A percentile compares a stretch with the other conserved stretches of the same genome.
Evolutionary conservation across 2,329 filamentous ascomycete genomes (phyloP).

Genomic region (Didymella pinodella): DNA sequence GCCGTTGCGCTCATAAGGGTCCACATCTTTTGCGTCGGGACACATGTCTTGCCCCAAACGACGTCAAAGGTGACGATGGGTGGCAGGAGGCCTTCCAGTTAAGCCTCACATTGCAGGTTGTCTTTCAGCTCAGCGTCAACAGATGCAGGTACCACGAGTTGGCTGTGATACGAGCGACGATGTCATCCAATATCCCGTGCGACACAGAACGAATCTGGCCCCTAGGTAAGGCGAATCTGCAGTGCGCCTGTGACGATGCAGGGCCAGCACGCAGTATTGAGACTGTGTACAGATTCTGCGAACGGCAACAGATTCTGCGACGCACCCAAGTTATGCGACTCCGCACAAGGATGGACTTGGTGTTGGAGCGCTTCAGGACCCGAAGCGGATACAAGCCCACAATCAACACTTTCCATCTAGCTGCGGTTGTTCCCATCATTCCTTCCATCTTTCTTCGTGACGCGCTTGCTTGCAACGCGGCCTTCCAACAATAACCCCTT

Average conservation of each 20-base stretch:
- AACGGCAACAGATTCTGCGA: slow-evolving; percentile 1
- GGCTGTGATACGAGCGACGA: slow-evolving; percentile 11
- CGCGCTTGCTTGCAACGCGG: neutral
- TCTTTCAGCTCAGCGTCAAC: slow-evolving; percentile 9
- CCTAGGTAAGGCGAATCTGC: neutral
- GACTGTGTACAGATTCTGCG: neutral
- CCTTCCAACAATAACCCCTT: neutral
- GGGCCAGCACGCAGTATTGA: neutral
- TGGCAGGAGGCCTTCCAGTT: slow-evolving; percentile 15
- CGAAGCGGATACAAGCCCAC: slow-evolving; percentile 8
- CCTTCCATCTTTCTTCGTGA: neutral
- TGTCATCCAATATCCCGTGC: slow-evolving; percentile 15
- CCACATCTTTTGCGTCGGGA: slow-evolving; percentile 14
- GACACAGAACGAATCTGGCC: slow-evolving; percentile 1
- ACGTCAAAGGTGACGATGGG: slow-evolving; percentile 35
- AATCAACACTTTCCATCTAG: neutral
- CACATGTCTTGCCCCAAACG: slow-evolving; percentile 22
- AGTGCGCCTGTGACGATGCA: neutral
- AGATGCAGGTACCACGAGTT: slow-evolving; percentile 30
- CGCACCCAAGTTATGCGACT: slow-evolving; percentile 4
- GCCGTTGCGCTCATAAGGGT: slow-evolving; percentile 27
- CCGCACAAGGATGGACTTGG: neutral
- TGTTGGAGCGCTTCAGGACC: neutral
- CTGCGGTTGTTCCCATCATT: slow-evolving; percentile 9
- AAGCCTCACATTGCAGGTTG: slow-evolving; percentile 22